Conservation (phyloP, 805 yeast species). For the Hermanozyma aechmeae region DNA sequence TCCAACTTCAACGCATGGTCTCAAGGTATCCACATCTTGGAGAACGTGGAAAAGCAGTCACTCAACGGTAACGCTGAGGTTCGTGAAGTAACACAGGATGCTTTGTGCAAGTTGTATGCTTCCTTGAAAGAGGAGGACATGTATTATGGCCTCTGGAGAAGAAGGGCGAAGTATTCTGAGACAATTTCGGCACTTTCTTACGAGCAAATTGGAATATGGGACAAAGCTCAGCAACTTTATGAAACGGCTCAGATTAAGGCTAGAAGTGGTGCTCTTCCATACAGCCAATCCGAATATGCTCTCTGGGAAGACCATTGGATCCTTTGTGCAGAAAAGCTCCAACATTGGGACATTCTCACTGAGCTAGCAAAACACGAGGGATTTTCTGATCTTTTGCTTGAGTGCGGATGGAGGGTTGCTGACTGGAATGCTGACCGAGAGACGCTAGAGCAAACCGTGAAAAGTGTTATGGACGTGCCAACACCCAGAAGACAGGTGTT, state of each 20-base stretch:
- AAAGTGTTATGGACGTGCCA: conserved; percentile 96
- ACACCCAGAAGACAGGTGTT: conserved; percentile 95
- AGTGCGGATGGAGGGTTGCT: conserved; percentile 99
- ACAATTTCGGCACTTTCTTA: conserved; percentile 88
- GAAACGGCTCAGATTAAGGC: conserved; percentile 97
- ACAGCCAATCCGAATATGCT: conserved; percentile 89
- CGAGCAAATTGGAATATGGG: conserved; percentile 95
- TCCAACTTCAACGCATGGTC: conserved; percentile 87
- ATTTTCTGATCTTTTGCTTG: conserved; percentile 87
- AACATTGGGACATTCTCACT: conserved; percentile 96
- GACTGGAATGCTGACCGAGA: conserved; percentile 96
- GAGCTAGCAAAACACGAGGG: conserved; percentile 98
- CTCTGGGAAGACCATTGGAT: conserved; percentile 99
- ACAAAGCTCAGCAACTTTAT: conserved; percentile 83
- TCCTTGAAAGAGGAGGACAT: conserved; percentile 88
- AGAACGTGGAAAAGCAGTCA: conserved; percentile 51
- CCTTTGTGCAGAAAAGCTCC: conserved; percentile 89
- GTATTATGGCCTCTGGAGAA: conserved; percentile 97
- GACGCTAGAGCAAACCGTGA: conserved; percentile 87
- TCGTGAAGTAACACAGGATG: conserved; percentile 80
- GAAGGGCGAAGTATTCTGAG: conserved; percentile 89
- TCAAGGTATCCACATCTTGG: conserved; percentile 76
- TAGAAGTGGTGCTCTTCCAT: conserved; percentile 88
- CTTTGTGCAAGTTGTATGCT: conserved; percentile 81
- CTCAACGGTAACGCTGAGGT: conserved; percentile 63